Evolutionary conservation across 495 filamentous ascomycete genomes (phyloP).

Genomic region (Daldinia childiae): DNA sequence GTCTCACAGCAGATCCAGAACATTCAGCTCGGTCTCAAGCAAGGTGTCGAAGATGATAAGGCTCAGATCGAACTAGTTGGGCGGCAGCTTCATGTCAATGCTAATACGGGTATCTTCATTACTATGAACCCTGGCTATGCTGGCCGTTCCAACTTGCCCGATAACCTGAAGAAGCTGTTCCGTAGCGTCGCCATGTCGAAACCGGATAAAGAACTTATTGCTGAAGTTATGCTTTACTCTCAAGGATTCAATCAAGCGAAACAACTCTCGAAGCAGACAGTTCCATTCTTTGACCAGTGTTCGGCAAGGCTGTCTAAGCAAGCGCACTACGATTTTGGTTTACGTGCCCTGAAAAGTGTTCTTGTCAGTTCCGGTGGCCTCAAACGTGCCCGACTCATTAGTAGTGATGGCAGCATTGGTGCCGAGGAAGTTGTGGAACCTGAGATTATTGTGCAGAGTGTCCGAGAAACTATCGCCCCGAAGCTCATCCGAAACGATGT

Average conservation of each 20-base stretch:
- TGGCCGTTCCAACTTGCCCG: slow-evolving; percentile 94
- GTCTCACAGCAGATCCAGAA: slow-evolving; percentile 99
- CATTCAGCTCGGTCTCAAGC: slow-evolving; percentile 93
- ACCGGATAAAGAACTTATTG: slow-evolving; percentile 98
- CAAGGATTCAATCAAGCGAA: slow-evolving; percentile 98
- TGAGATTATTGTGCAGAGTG: slow-evolving; percentile 98
- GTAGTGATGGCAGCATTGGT: slow-evolving; percentile 62
- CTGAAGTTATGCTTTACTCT: slow-evolving; percentile 99
- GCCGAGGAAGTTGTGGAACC: slow-evolving; percentile 84
- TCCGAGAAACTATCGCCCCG: slow-evolving; percentile 97
- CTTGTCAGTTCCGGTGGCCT: slow-evolving; percentile 95
- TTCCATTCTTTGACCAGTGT: slow-evolving; percentile 97
- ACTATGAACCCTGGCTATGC: slow-evolving; percentile 99
- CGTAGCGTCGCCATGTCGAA: slow-evolving; percentile 99
- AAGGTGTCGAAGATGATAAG: slow-evolving; percentile 77
- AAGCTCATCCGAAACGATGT: slow-evolving; percentile 94
- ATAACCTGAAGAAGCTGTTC: slow-evolving; percentile 99
- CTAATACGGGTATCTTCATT: slow-evolving; percentile 97
- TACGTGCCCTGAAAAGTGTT: slow-evolving; percentile 97
- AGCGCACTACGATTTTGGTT: slow-evolving; percentile 97
- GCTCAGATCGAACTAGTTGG: slow-evolving; percentile 93
- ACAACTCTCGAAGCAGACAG: slow-evolving; percentile 87
- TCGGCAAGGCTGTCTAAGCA: slow-evolving; percentile 84
- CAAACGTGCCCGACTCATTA: slow-evolving; percentile 82
- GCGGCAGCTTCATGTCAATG: slow-evolving; percentile 84